Conservation (phyloP, 129 eudicot species). For the Heracleum sosnowskyi region DNA sequence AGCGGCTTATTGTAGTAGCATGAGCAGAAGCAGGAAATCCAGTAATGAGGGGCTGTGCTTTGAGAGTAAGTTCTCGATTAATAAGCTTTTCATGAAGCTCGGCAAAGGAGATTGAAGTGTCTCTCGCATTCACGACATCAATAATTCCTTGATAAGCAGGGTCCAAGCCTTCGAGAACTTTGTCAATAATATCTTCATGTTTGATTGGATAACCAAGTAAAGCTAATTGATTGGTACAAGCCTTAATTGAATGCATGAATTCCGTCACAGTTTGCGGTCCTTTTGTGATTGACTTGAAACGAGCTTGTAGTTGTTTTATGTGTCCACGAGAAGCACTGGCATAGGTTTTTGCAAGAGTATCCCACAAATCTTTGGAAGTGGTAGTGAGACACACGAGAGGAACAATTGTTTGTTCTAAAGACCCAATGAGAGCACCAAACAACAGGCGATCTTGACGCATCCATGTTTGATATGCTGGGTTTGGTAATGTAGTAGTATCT, state of each 20-base stretch:
- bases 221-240: neutral
- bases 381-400: neutral
- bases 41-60: too few species aligned
- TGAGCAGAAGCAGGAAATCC: slow-evolving; percentile 6
- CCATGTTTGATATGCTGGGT: neutral
- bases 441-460: neutral
- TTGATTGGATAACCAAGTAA: neutral
- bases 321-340: neutral
- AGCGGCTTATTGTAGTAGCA: too few species aligned
- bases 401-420: neutral
- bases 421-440: neutral
- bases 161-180: neutral
- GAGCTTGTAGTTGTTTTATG: slow-evolving; percentile 4
- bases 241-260: slow-evolving; percentile 3
- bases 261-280: neutral
- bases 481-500: neutral
- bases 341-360: neutral
- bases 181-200: slow-evolving; percentile 4
- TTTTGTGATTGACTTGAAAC: neutral
- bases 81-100: too few species aligned
- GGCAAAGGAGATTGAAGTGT: too few species aligned
- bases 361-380: neutral
- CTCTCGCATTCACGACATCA: too few species aligned
- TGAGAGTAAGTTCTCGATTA: too few species aligned
- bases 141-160: neutral